phyloP scores from a whole-genome alignment of 441 rosid genomes.

The Melastoma candidum region DNA sequence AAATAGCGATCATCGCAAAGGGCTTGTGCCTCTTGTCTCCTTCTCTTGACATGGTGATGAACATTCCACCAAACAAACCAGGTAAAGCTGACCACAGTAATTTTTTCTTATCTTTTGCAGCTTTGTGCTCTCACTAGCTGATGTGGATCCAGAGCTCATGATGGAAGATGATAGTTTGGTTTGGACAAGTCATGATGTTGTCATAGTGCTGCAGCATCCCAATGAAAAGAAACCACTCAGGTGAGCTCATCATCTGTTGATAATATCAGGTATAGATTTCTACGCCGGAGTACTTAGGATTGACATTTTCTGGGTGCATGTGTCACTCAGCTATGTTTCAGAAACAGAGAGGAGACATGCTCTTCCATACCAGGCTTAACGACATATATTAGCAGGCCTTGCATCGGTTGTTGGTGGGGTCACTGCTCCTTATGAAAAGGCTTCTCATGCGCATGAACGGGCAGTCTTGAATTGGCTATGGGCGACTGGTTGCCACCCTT shows the following conservation, averaged over 20 bases:
- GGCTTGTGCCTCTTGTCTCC: too few relatives aligned
- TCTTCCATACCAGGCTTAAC: slow-evolving; percentile 68
- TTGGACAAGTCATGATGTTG: slow-evolving; percentile 91
- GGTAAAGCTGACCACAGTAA: too few relatives aligned
- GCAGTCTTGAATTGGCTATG: slow-evolving; percentile 90
- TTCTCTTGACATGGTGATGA: too few relatives aligned
- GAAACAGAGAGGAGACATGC: slow-evolving; percentile 85
- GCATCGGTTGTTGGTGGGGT: slow-evolving; percentile 88
- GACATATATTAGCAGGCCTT: slow-evolving; percentile 87
- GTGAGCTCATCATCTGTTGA: slow-evolving; percentile 21
- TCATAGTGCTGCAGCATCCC: slow-evolving; percentile 90
- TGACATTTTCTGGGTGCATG: neutral
- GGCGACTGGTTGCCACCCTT: slow-evolving; percentile 95
- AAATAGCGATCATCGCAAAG: too few relatives aligned
- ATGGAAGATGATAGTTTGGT: slow-evolving; percentile 98
- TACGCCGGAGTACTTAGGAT: too few relatives aligned
- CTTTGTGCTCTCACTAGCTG: slow-evolving; percentile 89
- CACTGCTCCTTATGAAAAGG: slow-evolving; percentile 85
- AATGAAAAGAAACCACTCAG: slow-evolving; percentile 83
- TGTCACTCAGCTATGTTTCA: slow-evolving; percentile 68
- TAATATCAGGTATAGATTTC: too few relatives aligned
- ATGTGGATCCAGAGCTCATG: slow-evolving; percentile 81
- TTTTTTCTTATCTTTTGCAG: slow-evolving; percentile 28
- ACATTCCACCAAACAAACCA: neutral
- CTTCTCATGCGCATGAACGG: slow-evolving; percentile 83